Percentiles rank a stretch among this genome's conserved stretches.
Evolutionary conservation across 768 basidiomycete species (phyloP).

Genomic region (Pisolithus marmoratus): DNA sequence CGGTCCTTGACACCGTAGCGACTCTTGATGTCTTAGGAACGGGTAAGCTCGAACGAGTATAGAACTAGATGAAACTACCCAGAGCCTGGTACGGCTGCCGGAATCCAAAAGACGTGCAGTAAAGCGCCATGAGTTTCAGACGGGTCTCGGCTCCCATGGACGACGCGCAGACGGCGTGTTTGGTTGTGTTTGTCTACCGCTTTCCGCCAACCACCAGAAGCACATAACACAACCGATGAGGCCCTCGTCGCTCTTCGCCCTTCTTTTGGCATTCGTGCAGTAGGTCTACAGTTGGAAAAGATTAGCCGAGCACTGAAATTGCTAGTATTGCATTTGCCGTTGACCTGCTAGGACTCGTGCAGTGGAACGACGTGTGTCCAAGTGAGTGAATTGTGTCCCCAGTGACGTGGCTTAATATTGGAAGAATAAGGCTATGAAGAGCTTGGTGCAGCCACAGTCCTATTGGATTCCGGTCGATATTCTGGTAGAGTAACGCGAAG

Average conservation of each 20-base stretch:
- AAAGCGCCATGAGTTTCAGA: conserved; percentile 89
- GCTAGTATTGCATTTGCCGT: conserved; percentile 33
- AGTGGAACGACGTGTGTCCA: conserved; percentile 68
- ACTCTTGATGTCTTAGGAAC: conserved; percentile 61
- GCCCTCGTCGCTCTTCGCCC: too few relatives aligned
- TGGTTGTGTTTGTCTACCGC: too few relatives aligned
- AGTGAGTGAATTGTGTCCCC: conserved; percentile 31
- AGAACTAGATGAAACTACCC: conserved; percentile 38
- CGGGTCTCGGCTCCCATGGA: conserved; percentile 95
- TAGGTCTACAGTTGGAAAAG: too few relatives aligned
- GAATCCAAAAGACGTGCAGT: conserved; percentile 83
- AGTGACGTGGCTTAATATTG: conserved; percentile 9
- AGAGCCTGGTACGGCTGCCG: conserved; percentile 92
- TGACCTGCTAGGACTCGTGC: conserved; percentile 56
- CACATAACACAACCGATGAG: too few relatives aligned
- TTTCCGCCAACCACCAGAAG: too few relatives aligned
- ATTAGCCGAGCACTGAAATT: not conserved
- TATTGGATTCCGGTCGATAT: conserved; percentile 54
- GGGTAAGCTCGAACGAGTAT: not conserved
- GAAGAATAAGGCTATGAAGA: conserved; percentile 27
- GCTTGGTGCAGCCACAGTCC: conserved; percentile 53
- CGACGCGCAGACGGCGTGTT: too few relatives aligned
- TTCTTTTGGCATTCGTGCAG: too few relatives aligned
- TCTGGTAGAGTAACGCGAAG: conserved; percentile 48
- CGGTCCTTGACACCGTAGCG: conserved; percentile 62